Evolutionary conservation across 2,329 filamentous ascomycete genomes (phyloP).

Genomic region (Camillea tinctor): DNA sequence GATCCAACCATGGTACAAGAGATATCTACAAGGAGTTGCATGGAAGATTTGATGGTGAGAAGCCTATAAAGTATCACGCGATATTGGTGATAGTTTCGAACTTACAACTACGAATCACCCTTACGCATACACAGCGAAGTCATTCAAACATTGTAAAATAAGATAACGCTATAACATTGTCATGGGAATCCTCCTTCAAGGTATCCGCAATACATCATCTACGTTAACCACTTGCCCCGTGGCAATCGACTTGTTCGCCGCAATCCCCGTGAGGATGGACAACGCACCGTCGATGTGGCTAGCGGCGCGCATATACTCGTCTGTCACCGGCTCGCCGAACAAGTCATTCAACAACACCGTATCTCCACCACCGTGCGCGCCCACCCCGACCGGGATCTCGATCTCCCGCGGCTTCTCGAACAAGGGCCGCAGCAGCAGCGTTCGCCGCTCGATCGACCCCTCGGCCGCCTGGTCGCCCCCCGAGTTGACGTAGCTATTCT

Average conservation of each 20-base stretch:
- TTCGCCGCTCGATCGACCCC: slow-evolving; percentile 49
- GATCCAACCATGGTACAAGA: no score
- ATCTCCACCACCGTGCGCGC: slow-evolving; percentile 61
- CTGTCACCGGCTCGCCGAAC: slow-evolving; percentile 52
- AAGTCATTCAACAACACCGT: slow-evolving; percentile 55
- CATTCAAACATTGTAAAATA: no score
- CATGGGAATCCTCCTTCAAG: slow-evolving; percentile 25
- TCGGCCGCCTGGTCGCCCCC: slow-evolving; percentile 57
- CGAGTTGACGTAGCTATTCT: slow-evolving; percentile 61
- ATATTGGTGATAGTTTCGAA: no score
- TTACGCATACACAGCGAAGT: no score
- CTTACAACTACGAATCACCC: no score
- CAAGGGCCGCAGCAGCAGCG: slow-evolving; percentile 50
- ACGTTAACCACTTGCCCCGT: slow-evolving; percentile 57
- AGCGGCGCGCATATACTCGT: slow-evolving; percentile 54
- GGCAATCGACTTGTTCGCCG: slow-evolving; percentile 56
- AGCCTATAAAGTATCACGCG: no score
- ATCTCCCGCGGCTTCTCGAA: slow-evolving; percentile 58
- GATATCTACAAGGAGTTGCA: no score
- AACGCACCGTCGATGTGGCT: slow-evolving; percentile 58
- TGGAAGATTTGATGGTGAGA: no score
- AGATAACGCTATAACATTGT: no score
- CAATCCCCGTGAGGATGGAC: slow-evolving; percentile 59
- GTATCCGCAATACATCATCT: slow-evolving; percentile 46
- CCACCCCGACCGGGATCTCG: slow-evolving; percentile 49